phyloP scores from a whole-genome alignment of 139 green algal genomes.

The Micromonas commoda region DNA sequence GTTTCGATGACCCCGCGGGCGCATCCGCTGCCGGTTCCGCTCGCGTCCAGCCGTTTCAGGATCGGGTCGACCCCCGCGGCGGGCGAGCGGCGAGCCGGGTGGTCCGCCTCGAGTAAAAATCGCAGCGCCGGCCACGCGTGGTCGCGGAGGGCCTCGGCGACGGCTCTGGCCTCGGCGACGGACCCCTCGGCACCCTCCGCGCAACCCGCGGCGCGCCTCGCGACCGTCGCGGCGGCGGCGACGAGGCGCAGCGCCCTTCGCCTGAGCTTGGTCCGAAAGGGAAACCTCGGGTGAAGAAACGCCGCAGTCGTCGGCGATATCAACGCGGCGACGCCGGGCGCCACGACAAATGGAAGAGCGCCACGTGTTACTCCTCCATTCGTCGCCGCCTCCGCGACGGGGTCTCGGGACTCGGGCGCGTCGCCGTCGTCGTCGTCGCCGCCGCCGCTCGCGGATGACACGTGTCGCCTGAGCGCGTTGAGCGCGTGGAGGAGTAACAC shows the following conservation, averaged over 20 bases:
- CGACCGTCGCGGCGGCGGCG: background rate
- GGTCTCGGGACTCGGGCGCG: no score
- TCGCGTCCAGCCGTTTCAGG: no score
- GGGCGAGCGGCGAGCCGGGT: background rate
- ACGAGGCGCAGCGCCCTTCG: constrained; percentile 4
- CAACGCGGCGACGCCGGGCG: background rate
- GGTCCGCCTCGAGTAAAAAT: background rate
- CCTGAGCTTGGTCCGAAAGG: background rate
- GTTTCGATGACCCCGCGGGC: constrained; percentile 1
- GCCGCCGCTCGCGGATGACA: no score
- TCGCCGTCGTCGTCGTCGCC: no score
- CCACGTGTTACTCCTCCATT: constrained; percentile 11
- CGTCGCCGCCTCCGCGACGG: no score
- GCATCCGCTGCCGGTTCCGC: background rate
- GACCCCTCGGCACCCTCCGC: background rate
- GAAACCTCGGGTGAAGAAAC: constrained; percentile 8
- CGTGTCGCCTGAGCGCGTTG: background rate
- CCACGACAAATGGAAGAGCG: background rate
- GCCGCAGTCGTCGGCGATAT: background rate
- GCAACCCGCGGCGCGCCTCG: background rate
- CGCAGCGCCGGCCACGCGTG: background rate
- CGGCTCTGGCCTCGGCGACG: background rate
- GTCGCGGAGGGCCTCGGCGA: background rate
- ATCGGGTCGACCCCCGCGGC: background rate
- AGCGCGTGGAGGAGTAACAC: constrained; percentile 13